Conservation (phyloP, 2,329 filamentous ascomycete species). For the Clathrospora elynae region DNA sequence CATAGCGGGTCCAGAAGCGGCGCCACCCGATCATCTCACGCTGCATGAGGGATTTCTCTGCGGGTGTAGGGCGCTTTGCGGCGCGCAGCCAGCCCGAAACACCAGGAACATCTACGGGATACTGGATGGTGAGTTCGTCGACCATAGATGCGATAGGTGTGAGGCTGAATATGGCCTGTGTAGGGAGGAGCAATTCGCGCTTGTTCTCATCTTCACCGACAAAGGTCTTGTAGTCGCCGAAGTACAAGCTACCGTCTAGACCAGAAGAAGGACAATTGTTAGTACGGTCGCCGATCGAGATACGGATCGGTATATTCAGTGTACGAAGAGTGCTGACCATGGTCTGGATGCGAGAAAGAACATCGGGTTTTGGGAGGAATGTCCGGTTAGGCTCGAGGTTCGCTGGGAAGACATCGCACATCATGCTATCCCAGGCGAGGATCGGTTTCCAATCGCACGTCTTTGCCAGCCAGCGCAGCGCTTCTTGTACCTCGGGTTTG, state of each 20-base stretch:
- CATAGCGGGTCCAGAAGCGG: conserved; percentile 45
- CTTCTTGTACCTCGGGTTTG: conserved; percentile 39
- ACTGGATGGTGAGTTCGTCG: conserved; percentile 46
- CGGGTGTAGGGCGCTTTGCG: conserved; percentile 28
- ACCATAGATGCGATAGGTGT: conserved; percentile 41
- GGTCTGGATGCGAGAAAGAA: conserved; percentile 37
- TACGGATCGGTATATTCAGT: conserved; percentile 40
- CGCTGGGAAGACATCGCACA: conserved; percentile 46
- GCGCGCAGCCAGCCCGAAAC: conserved; percentile 34
- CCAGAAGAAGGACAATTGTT: conserved; percentile 34
- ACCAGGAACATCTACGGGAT: conserved; percentile 40
- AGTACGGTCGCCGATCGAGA: conserved; percentile 42
- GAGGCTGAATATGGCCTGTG: conserved; percentile 43
- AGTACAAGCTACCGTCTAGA: conserved; percentile 42
- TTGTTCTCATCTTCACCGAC: conserved; percentile 32
- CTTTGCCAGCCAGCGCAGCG: conserved; percentile 39
- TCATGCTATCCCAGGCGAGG: conserved; percentile 43
- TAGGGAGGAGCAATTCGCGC: conserved; percentile 37
- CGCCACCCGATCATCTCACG: conserved; percentile 45
- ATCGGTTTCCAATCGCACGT: conserved; percentile 44
- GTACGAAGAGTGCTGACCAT: conserved; percentile 38
- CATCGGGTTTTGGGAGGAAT: conserved; percentile 40
- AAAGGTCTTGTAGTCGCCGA: conserved; percentile 44
- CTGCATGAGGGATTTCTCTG: conserved; percentile 35
- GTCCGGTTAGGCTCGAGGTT: conserved; percentile 39